Percentiles rank a stretch among this genome's conserved stretches.
These are phyloP conservation scores for Trypethelium eluteriae DNA, from an alignment of 495 filamentous ascomycete genomes.

Conservation along the genomic window DNA sequence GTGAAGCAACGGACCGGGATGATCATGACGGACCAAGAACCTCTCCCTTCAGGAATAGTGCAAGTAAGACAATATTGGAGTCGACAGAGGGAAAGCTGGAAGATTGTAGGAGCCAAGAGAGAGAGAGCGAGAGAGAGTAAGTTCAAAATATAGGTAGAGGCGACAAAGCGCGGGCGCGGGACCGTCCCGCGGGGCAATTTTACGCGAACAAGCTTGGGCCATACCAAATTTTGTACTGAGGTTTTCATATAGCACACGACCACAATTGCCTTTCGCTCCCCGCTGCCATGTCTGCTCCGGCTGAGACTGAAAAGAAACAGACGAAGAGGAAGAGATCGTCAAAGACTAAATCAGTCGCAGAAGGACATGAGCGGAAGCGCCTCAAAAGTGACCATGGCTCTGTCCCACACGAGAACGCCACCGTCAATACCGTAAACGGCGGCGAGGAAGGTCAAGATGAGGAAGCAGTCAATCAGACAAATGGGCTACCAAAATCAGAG, in stretches of 20 bases:
- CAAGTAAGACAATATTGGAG: not conserved
- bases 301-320: not conserved
- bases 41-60: not conserved
- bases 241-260: not conserved
- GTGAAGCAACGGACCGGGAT: constrained; percentile 98
- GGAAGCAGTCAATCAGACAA: not conserved
- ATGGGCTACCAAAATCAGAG: not conserved
- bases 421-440: not conserved
- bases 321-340: constrained; percentile 26
- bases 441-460: not conserved
- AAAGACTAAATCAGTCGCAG: not conserved
- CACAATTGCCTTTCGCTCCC: not conserved
- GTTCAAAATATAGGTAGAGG: not conserved
- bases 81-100: not conserved
- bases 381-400: not conserved
- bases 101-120: not conserved
- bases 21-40: constrained; percentile 64
- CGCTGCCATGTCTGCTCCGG: not conserved
- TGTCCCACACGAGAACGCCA: not conserved
- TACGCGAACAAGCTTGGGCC: constrained; percentile 11
- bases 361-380: constrained; percentile 2
- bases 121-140: not conserved
- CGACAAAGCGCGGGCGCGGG: not conserved
- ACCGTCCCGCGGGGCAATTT: not conserved
- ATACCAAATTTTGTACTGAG: constrained; percentile 9